Base-by-base conservation (phyloP, 257 asterid species). In the Eucommia ulmoides region DNA sequence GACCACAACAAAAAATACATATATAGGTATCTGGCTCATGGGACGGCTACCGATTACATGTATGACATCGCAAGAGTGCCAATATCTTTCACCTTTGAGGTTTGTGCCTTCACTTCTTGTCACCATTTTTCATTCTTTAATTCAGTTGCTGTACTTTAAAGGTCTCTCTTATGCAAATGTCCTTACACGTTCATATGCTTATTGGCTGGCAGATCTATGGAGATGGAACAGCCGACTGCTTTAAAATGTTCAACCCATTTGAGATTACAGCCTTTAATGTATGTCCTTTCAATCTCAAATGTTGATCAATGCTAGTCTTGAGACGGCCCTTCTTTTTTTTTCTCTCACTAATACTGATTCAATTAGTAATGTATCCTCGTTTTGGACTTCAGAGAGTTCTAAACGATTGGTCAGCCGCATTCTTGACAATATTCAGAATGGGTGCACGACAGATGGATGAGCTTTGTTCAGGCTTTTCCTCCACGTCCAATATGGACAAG, bases 11-110 rank as follows among this genome's bases (percentile, higher is more conserved):
- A n/a, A n/a, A n/a, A n/a, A n/a, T n/a, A n/a, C n/a, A n/a, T n/a
- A n/a, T n/a, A n/a, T n/a, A 91, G 96, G 67, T 91, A 91, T 79
- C 81, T 91, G 22, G 99, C 99, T 35, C 99, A 86, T 46, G 99
- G 99, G 53, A 91, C 99, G 18, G 94, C 99, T 17, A 91, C 99
- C 17, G 99, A 91, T 61, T 91, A 73, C 64, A 91, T 91, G 95
- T 91, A 74, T 45, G 99, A 91, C 51, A 67, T 91, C 50, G 93
- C 87, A 51, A 75, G 89, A 76, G 93, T 91, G 49, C 96, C 99
- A 33, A 83, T 91, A 95, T 85, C 96, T 51, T 91, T 80, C 73
- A 91, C 99, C 44, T 91, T 91, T 12, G 99, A 91, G 96, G 99
- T 86, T 49, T 45, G 74, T 56, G 51, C 24, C 42, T n/a, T n/a